Evolutionary conservation across 2,329 filamentous ascomycete genomes (phyloP).

Genomic region (Aureobasidium vineae): DNA sequence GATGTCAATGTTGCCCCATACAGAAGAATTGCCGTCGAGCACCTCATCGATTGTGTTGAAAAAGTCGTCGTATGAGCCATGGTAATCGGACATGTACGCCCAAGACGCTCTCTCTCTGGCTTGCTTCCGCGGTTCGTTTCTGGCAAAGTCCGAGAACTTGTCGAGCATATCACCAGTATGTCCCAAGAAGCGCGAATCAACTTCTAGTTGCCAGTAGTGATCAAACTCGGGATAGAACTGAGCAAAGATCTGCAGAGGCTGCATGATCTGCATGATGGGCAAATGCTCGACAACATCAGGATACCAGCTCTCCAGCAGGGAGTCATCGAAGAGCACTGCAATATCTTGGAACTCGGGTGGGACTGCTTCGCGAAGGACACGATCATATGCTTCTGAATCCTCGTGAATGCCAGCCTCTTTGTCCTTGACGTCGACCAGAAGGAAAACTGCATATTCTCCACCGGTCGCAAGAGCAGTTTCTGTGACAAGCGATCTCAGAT

Average conservation of each 20-base stretch:
- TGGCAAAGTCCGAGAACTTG: constrained; percentile 56
- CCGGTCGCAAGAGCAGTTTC: constrained; percentile 45
- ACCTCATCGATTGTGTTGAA: constrained; percentile 36
- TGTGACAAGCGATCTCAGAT: constrained; percentile 45
- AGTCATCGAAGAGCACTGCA: constrained; percentile 68
- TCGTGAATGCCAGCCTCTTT: constrained; percentile 56
- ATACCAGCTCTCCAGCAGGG: constrained; percentile 48
- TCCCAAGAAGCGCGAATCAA: constrained; percentile 72
- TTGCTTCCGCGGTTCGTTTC: constrained; percentile 55
- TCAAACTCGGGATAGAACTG: constrained; percentile 74
- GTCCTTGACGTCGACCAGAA: constrained; percentile 51
- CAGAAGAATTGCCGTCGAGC: constrained; percentile 35
- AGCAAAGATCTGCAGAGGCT: constrained; percentile 68
- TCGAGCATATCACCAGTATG: constrained; percentile 75
- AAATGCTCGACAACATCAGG: constrained; percentile 45
- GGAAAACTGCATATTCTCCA: constrained; percentile 46
- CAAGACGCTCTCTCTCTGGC: constrained; percentile 56
- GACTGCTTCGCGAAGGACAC: constrained; percentile 59
- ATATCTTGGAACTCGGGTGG: constrained; percentile 68
- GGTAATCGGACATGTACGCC: constrained; percentile 52
- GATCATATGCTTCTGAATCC: constrained; percentile 56
- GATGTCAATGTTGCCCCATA: constrained; percentile 40
- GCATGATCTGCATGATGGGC: constrained; percentile 59
- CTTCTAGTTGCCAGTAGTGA: constrained; percentile 78
- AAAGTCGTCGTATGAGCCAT: constrained; percentile 50